These are phyloP conservation scores for Seminavis robusta DNA, from an alignment of 108 stramenopile species.

Conservation along the genomic window DNA sequence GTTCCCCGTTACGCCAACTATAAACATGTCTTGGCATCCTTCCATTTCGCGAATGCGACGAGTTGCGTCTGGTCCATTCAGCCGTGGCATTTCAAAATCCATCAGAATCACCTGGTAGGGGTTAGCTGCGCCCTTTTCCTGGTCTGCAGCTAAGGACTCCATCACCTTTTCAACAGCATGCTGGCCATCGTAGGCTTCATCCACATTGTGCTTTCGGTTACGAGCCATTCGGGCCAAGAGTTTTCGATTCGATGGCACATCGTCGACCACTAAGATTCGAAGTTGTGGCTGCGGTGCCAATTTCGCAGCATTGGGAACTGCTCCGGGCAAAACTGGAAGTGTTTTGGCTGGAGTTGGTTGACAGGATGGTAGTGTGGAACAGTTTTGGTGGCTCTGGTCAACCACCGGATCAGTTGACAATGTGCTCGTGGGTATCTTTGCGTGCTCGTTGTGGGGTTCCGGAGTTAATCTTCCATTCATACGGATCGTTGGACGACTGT, in stretches of 20 bases:
- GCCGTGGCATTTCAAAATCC: slow-evolving; percentile 26
- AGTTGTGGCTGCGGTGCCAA: neutral
- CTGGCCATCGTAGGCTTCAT: slow-evolving; percentile 31
- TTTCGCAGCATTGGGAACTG: no score
- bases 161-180: slow-evolving; percentile 21
- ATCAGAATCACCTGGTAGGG: slow-evolving; percentile 25
- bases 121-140: neutral
- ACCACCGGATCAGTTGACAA: no score
- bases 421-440: no score
- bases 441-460: no score
- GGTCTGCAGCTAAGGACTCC: neutral
- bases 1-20: slow-evolving; percentile 20
- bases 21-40: slow-evolving; percentile 11
- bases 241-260: slow-evolving; percentile 28
- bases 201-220: slow-evolving; percentile 18
- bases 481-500: neutral
- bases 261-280: slow-evolving; percentile 23
- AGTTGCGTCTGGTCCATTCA: slow-evolving; percentile 10
- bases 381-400: no score
- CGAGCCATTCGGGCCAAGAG: slow-evolving; percentile 19
- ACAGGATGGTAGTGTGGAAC: no score
- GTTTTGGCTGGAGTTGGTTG: no score
- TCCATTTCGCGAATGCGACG: slow-evolving; percentile 28
- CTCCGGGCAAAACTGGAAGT: no score
- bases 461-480: no score